Conservation (phyloP, 192 early-diverging fungal genomes). For the Diversispora epigaea region DNA sequence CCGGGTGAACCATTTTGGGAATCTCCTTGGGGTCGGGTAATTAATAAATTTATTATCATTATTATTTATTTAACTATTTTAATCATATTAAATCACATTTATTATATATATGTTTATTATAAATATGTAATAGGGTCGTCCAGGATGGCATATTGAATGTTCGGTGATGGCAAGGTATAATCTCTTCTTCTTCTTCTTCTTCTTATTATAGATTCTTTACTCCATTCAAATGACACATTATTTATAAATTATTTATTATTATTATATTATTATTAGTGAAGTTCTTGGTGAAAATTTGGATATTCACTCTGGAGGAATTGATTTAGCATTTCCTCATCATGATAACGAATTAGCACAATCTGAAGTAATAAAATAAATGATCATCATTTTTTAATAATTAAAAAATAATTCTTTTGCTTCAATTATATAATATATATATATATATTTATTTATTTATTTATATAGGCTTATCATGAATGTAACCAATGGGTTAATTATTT, state of each 20-base stretch:
- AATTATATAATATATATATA: background rate
- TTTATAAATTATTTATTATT: background rate
- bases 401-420: background rate
- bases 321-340: constrained; percentile 97
- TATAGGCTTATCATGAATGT: constrained; percentile 74
- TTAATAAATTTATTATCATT: background rate
- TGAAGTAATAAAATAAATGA: constrained; percentile 47
- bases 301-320: constrained; percentile 94
- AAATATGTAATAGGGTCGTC: constrained; percentile 63
- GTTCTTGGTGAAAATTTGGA: constrained; percentile 86
- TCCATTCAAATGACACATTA: background rate
- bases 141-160: constrained; percentile 99
- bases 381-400: background rate
- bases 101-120: background rate
- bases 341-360: constrained; percentile 97
- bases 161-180: constrained; percentile 84
- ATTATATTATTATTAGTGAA: constrained; percentile 50
- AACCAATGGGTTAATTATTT: constrained; percentile 99
- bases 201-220: background rate
- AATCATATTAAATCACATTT: background rate
- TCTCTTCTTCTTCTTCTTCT: background rate
- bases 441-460: background rate
- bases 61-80: background rate
- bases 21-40: constrained; percentile 79
- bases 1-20: constrained; percentile 92